Conservation (phyloP, 768 basidiomycete species). For the Melanogaster broomeanus region DNA sequence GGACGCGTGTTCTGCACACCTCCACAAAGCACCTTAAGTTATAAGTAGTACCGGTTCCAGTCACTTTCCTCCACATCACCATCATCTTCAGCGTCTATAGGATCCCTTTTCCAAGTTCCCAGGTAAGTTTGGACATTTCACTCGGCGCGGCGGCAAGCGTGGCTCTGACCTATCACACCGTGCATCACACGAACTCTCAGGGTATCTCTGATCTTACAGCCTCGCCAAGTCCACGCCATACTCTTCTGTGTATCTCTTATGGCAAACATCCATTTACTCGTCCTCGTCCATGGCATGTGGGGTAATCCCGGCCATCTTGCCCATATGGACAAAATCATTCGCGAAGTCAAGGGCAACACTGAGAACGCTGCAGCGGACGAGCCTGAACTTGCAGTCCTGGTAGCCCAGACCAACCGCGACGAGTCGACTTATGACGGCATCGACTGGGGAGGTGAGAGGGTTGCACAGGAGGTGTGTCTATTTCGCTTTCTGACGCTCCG, state of each 20-base stretch:
- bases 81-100: no score
- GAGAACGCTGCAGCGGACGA: conserved; percentile 31
- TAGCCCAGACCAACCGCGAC: conserved; percentile 64
- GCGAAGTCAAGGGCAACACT: conserved; percentile 38
- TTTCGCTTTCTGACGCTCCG: background rate
- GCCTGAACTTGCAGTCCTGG: conserved; percentile 58
- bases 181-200: no score
- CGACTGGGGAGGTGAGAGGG: conserved; percentile 81
- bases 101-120: background rate
- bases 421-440: conserved; percentile 80
- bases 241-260: conserved; percentile 7
- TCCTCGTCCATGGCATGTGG: conserved; percentile 74
- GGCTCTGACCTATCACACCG: no score
- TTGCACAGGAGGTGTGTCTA: conserved; percentile 68
- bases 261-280: conserved; percentile 41
- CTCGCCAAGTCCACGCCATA: background rate
- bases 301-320: conserved; percentile 68
- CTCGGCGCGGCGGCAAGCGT: no score
- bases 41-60: no score
- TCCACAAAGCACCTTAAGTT: background rate
- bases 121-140: no score
- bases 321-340: conserved; percentile 54
- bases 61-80: no score
- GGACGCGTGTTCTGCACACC: background rate
- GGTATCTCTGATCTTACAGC: background rate